Conservation (phyloP, 495 filamentous ascomycete genomes). For the Tuber borchii region DNA sequence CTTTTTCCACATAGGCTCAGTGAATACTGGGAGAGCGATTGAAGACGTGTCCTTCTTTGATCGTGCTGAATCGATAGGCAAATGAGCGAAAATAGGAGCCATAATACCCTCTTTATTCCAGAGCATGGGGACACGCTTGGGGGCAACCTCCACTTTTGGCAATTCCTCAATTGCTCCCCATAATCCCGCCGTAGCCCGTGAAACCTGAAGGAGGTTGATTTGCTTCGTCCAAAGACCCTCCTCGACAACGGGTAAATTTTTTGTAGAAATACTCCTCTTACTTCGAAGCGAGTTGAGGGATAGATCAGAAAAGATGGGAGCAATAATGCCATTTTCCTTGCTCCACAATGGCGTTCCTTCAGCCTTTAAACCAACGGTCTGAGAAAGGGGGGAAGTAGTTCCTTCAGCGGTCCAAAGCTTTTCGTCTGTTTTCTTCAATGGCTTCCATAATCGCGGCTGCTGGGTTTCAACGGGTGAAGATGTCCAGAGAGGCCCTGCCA, state of each 20-base stretch:
- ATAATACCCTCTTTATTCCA: conserved; percentile 28
- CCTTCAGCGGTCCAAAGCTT: conserved; percentile 16
- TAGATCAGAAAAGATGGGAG: conserved; percentile 22
- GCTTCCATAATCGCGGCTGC: conserved; percentile 17
- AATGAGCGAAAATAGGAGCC: conserved; percentile 21
- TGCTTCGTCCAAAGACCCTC: conserved; percentile 27
- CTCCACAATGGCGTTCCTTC: conserved; percentile 18
- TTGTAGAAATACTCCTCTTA: conserved; percentile 21
- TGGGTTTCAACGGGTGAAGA: conserved; percentile 5
- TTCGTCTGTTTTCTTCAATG: conserved; percentile 1
- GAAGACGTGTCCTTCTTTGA: conserved; percentile 28
- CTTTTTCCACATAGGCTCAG: conserved; percentile 36
- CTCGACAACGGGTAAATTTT: conserved; percentile 22
- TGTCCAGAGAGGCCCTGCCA: conserved; percentile 31
- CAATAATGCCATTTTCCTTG: conserved; percentile 14
- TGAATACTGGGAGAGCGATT: conserved; percentile 25
- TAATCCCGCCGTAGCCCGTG: conserved; percentile 5
- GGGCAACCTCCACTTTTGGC: not conserved
- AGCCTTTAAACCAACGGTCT: conserved; percentile 1
- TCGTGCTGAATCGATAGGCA: conserved; percentile 25
- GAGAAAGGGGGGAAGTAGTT: conserved; percentile 3
- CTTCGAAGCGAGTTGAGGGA: conserved; percentile 27
- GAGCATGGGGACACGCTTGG: conserved; percentile 1
- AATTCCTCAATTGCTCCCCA: conserved; percentile 16
- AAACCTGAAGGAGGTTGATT: not conserved